These are phyloP conservation scores for Sporothrix protearum DNA, from an alignment of 2,329 filamentous ascomycete genomes.

Conservation along the genomic window DNA sequence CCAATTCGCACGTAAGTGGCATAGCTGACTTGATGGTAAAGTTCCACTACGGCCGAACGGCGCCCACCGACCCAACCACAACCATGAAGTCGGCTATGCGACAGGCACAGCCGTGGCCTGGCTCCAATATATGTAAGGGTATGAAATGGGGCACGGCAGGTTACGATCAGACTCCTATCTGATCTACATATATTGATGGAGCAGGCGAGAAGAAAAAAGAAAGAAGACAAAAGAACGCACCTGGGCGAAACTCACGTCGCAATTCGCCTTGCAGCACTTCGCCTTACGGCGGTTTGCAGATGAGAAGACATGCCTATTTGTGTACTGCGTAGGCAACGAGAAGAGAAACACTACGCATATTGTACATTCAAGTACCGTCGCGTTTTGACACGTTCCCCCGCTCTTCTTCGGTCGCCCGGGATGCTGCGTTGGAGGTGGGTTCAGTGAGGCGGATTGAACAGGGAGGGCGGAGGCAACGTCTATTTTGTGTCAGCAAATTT, in stretches of 20 bases:
- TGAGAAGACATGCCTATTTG: background rate
- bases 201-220: background rate
- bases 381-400: background rate
- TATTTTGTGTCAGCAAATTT: background rate
- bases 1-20: too few species aligned
- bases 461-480: slow-evolving; percentile 16
- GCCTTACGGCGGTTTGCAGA: too few species aligned
- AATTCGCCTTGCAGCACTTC: background rate
- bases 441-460: background rate
- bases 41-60: slow-evolving; percentile 24
- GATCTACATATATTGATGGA: background rate
- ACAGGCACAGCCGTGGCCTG: background rate
- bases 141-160: background rate
- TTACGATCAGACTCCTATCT: background rate
- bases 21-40: slow-evolving; percentile 4
- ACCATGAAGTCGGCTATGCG: background rate
- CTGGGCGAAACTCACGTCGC: background rate
- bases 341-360: too few species aligned
- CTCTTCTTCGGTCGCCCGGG: slow-evolving; percentile 18
- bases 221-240: background rate
- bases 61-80: background rate
- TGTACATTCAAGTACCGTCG: background rate
- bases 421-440: slow-evolving; percentile 7
- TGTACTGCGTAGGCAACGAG: too few species aligned
- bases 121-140: background rate